Percentiles rank a stretch among this genome's conserved stretches.
Evolutionary conservation across 2,329 filamentous ascomycete genomes (phyloP).

Genomic region (Magnaporthales sp.): DNA sequence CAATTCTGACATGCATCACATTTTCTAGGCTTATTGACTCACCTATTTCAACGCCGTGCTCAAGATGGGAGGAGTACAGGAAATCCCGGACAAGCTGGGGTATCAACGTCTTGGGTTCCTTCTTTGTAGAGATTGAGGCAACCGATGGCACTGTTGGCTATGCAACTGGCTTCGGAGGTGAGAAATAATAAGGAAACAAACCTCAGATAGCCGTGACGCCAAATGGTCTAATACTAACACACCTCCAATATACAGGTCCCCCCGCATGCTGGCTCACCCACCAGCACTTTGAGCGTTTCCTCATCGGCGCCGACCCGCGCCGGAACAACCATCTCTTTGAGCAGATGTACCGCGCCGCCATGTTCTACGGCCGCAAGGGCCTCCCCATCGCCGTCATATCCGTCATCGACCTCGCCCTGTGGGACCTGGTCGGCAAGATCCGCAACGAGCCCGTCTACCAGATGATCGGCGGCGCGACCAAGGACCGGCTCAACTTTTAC

Average conservation of each 20-base stretch:
- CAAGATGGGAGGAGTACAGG: constrained; percentile 80
- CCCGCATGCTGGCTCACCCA: constrained; percentile 91
- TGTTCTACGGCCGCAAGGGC: constrained; percentile 95
- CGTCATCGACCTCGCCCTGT: constrained; percentile 85
- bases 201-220: background rate
- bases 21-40: constrained; percentile 75
- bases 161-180: constrained; percentile 83
- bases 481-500: constrained; percentile 80
- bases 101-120: constrained; percentile 90
- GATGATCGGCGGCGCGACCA: constrained; percentile 84
- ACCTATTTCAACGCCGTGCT: constrained; percentile 88
- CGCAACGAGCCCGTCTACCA: constrained; percentile 91
- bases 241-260: constrained; percentile 43
- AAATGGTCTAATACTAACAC: background rate
- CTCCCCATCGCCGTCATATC: constrained; percentile 86
- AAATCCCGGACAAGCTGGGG: constrained; percentile 86
- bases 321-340: constrained; percentile 91
- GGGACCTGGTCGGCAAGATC: constrained; percentile 88
- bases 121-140: constrained; percentile 83
- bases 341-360: constrained; percentile 91
- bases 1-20: background rate
- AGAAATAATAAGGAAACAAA: constrained; percentile 8
- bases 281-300: constrained; percentile 87
- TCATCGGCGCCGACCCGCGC: constrained; percentile 79
- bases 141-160: constrained; percentile 89